Percentiles rank a stretch among this genome's conserved stretches.
Evolutionary conservation across 139 green algal genomes (phyloP).

Genomic region (Chlorella sp.): DNA sequence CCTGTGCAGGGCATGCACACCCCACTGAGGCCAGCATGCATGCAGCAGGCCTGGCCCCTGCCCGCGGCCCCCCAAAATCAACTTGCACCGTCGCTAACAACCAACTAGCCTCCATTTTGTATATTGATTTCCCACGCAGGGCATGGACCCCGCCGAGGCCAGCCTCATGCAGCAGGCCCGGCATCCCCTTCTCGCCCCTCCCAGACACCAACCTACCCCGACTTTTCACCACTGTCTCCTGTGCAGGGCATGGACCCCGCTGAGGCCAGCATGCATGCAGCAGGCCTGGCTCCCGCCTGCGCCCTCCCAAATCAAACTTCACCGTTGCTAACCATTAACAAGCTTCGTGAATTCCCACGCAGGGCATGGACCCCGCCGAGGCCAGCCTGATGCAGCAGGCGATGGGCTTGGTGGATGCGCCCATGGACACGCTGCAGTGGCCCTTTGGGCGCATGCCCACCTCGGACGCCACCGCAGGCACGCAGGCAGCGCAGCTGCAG

Average conservation of each 20-base stretch:
- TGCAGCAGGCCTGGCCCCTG: background rate
- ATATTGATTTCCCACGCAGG: too few species aligned
- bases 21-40: too few species aligned
- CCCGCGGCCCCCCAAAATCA: background rate
- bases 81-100: background rate
- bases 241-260: too few species aligned
- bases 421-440: background rate
- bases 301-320: background rate
- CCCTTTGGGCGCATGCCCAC: background rate
- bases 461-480: background rate
- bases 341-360: too few species aligned
- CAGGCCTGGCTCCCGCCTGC: background rate
- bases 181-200: too few species aligned
- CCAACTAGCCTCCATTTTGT: too few species aligned
- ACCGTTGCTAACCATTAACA: background rate
- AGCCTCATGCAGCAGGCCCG: slow-evolving; percentile 17
- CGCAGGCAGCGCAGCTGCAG: background rate
- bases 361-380: slow-evolving; percentile 23
- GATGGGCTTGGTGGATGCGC: background rate
- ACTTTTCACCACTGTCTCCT: too few species aligned
- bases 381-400: slow-evolving; percentile 21
- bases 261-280: background rate
- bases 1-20: too few species aligned
- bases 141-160: slow-evolving; percentile 7
- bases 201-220: too few species aligned